These are phyloP conservation scores for Alternaria atra DNA, from an alignment of 2,329 filamentous ascomycete species.

Conservation along the genomic window DNA sequence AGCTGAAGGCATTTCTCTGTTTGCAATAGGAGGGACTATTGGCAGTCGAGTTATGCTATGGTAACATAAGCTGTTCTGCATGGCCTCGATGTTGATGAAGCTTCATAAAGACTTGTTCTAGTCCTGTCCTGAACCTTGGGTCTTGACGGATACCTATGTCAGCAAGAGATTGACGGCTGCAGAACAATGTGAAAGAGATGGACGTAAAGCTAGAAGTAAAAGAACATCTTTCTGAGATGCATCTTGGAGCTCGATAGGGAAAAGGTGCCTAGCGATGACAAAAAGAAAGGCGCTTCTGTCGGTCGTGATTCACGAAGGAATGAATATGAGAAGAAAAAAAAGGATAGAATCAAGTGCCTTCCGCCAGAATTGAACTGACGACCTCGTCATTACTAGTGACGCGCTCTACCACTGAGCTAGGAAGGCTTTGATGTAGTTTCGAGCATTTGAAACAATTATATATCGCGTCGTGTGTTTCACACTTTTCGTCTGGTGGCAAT, in stretches of 20 bases:
- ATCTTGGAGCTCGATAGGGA: not conserved
- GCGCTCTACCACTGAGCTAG: conserved; percentile 45
- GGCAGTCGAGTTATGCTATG: not conserved
- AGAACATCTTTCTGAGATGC: not conserved
- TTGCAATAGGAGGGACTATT: not conserved
- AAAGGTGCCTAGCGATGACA: not conserved
- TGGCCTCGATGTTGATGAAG: not conserved
- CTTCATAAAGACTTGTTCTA: not conserved
- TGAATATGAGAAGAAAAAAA: conserved; percentile 6
- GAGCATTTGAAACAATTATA: not conserved
- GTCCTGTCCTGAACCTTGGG: not conserved
- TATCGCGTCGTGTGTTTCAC: not conserved
- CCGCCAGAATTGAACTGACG: conserved; percentile 42
- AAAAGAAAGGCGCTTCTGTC: not conserved
- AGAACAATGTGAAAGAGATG: not conserved
- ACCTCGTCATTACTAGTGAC: conserved; percentile 47
- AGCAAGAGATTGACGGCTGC: not conserved
- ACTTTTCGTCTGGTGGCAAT: not conserved
- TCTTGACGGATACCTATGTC: not conserved
- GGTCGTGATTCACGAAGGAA: no score
- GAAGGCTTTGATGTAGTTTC: conserved; percentile 22
- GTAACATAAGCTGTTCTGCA: not conserved
- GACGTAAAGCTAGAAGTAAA: not conserved
- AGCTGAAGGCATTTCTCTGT: not conserved
- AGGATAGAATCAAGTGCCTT: conserved; percentile 19